Conservation (phyloP, 176 grass and related monocot species). For the Rhipidocladum racemiflorum region DNA sequence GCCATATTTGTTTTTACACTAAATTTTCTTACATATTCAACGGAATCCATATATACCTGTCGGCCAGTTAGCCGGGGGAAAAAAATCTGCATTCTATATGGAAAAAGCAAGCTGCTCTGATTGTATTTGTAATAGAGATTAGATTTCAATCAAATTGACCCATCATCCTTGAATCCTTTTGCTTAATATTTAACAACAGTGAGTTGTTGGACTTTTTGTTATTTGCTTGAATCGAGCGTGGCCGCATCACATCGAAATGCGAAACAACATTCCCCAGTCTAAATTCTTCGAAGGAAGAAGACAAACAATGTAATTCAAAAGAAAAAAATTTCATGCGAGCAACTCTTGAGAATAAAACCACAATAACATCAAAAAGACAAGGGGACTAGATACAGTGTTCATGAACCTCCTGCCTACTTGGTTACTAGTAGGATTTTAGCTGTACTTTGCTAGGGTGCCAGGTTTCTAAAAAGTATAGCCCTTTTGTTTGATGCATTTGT, state of each 20-base stretch:
- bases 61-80: background rate
- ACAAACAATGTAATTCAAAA: background rate
- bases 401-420: constrained; percentile 16
- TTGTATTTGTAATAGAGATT: background rate
- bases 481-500: constrained; percentile 45
- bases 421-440: constrained; percentile 21
- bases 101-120: background rate
- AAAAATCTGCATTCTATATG: background rate
- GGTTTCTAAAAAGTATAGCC: constrained; percentile 42
- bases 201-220: background rate
- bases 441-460: constrained; percentile 36
- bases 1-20: background rate
- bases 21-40: background rate
- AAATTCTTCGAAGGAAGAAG: background rate
- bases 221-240: background rate
- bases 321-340: background rate
- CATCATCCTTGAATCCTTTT: background rate
- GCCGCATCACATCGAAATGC: background rate
- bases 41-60: background rate
- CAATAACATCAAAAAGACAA: background rate
- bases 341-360: background rate
- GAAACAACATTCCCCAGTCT: background rate
- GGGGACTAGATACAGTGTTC: background rate
- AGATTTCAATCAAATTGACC: background rate
- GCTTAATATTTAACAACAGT: background rate